Conservation (phyloP, 306 rosid genomes). For the Betula pendula region DNA sequence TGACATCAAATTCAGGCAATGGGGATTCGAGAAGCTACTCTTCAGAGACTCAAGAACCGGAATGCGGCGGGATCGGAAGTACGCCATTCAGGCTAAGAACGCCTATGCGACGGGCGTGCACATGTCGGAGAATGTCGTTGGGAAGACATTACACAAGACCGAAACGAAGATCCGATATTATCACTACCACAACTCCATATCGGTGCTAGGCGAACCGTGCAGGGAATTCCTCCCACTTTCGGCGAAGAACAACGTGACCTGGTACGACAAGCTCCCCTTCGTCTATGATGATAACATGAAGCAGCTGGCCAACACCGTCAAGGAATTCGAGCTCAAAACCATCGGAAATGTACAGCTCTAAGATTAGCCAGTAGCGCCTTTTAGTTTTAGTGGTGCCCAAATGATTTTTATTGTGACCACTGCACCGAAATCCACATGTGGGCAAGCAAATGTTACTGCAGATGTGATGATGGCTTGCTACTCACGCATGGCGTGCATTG, state of each 20-base stretch:
- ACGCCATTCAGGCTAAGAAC: constrained; percentile 43
- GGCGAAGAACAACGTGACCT: constrained; percentile 31
- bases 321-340: constrained; percentile 33
- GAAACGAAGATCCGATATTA: constrained; percentile 43
- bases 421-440: constrained; percentile 1
- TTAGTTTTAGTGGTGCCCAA: neutral
- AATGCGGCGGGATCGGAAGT: constrained; percentile 38
- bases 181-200: constrained; percentile 43
- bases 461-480: constrained; percentile 1
- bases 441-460: neutral
- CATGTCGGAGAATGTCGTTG: constrained; percentile 48
- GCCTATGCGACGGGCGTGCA: constrained; percentile 48
- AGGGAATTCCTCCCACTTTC: constrained; percentile 31
- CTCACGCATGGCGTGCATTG: constrained; percentile 4
- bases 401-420: neutral
- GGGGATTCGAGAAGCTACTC: constrained; percentile 48
- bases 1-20: constrained; percentile 31
- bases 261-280: constrained; percentile 27
- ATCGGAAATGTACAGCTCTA: constrained; percentile 18
- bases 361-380: neutral
- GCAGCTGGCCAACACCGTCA: constrained; percentile 31
- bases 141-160: constrained; percentile 39
- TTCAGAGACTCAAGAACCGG: constrained; percentile 40
- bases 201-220: constrained; percentile 34
- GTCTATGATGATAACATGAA: constrained; percentile 39